phyloP scores from a whole-genome alignment of 2,329 filamentous ascomycete genomes.

The Allantophomopsis lycopodina region DNA sequence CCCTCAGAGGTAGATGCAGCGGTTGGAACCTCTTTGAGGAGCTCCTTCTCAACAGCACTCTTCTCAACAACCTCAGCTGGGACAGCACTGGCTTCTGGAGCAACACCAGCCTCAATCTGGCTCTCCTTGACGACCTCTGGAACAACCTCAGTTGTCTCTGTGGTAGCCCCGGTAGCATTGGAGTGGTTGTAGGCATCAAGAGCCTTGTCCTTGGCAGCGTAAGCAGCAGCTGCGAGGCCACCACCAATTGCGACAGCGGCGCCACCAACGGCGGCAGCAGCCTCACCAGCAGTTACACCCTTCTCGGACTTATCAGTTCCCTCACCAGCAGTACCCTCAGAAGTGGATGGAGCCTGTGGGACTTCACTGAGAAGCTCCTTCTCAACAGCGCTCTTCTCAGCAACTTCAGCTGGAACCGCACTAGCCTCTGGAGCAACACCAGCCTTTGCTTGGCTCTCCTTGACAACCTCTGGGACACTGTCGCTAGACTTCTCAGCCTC shows the following conservation, averaged over 20 bases:
- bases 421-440: slow-evolving; percentile 53
- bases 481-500: slow-evolving; percentile 2
- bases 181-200: slow-evolving; percentile 22
- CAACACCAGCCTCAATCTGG: slow-evolving; percentile 39
- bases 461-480: slow-evolving; percentile 49
- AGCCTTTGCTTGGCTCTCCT: slow-evolving; percentile 58
- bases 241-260: slow-evolving; percentile 27
- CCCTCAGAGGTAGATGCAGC: slow-evolving; percentile 43
- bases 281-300: slow-evolving; percentile 25
- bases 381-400: slow-evolving; percentile 60
- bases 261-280: slow-evolving; percentile 25
- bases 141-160: slow-evolving; percentile 32
- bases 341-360: slow-evolving; percentile 40
- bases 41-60: slow-evolving; percentile 58
- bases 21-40: slow-evolving; percentile 51
- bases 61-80: slow-evolving; percentile 63
- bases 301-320: slow-evolving; percentile 38
- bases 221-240: slow-evolving; percentile 26
- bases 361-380: slow-evolving; percentile 57
- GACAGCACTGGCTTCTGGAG: slow-evolving; percentile 60
- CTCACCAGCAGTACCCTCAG: slow-evolving; percentile 37
- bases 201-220: slow-evolving; percentile 13
- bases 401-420: slow-evolving; percentile 47
- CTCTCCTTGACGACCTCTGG: slow-evolving; percentile 43
- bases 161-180: slow-evolving; percentile 26